Percentiles rank a stretch among this genome's conserved stretches.
Conservation (phyloP, 306 rosid species). For the Corylus americana region DNA sequence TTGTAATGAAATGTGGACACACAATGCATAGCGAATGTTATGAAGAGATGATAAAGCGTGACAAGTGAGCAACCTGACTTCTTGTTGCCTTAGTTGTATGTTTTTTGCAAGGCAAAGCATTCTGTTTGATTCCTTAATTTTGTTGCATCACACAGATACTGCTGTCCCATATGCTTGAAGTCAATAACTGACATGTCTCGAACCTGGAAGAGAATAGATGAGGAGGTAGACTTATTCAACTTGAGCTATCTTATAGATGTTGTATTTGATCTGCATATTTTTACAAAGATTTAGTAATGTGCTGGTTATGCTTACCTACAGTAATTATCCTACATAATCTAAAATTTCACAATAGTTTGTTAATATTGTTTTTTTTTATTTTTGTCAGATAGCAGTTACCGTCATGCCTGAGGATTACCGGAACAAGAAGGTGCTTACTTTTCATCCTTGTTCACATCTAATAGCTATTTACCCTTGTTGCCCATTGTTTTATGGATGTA, state of each 20-base stretch:
- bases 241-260: slow-evolving; percentile 10
- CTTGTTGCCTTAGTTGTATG: neutral
- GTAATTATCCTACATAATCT: neutral
- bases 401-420: slow-evolving; percentile 85
- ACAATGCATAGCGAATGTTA: slow-evolving; percentile 90
- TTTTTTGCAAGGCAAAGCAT: neutral
- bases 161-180: slow-evolving; percentile 93
- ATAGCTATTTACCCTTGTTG: slow-evolving; percentile 7
- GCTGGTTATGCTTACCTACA: slow-evolving; percentile 8
- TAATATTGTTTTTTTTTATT: slow-evolving; percentile 6
- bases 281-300: slow-evolving; percentile 6
- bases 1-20: slow-evolving; percentile 95
- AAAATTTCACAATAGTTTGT: slow-evolving; percentile 19
- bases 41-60: slow-evolving; percentile 70
- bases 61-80: slow-evolving; percentile 55
- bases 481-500: slow-evolving; percentile 6
- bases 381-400: slow-evolving; percentile 77
- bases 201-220: slow-evolving; percentile 86
- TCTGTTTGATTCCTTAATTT: slow-evolving; percentile 23
- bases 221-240: slow-evolving; percentile 64
- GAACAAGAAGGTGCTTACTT: slow-evolving; percentile 60
- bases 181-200: slow-evolving; percentile 84
- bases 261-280: slow-evolving; percentile 12
- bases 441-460: slow-evolving; percentile 18
- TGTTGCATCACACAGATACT: slow-evolving; percentile 48